A percentile compares a stretch with the other conserved stretches of the same genome.
Conservation (phyloP, 2,329 filamentous ascomycete genomes). For the Monosporascus sp. region DNA sequence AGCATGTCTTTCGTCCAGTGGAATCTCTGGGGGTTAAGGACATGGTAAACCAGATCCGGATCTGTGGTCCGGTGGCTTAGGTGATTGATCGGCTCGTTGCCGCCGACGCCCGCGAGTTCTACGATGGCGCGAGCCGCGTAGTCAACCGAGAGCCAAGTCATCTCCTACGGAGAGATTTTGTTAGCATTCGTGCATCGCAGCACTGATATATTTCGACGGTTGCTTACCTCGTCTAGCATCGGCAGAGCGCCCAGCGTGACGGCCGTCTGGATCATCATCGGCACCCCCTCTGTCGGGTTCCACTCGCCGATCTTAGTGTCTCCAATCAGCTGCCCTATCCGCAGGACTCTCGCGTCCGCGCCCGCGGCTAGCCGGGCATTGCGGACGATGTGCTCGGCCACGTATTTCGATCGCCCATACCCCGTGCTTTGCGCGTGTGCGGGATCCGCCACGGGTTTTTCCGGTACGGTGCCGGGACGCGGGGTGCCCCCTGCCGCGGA, state of each 20-base stretch:
- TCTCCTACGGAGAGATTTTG: not conserved
- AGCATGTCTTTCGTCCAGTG: conserved; percentile 49
- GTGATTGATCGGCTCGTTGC: conserved; percentile 10
- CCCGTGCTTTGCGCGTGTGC: conserved; percentile 42
- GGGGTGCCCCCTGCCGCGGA: conserved; percentile 35
- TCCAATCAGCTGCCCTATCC: conserved; percentile 42
- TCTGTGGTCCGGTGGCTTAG: conserved; percentile 1
- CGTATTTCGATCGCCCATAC: conserved; percentile 45
- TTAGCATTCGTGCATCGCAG: not conserved
- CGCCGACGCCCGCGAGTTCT: conserved; percentile 23
- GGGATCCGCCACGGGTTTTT: conserved; percentile 30
- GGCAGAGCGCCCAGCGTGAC: conserved; percentile 41
- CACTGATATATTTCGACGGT: conserved; percentile 11
- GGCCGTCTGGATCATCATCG: conserved; percentile 42
- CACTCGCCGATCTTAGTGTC: conserved; percentile 40
- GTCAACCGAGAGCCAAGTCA: conserved; percentile 34
- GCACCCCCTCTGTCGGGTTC: conserved; percentile 45
- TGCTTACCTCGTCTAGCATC: conserved; percentile 32
- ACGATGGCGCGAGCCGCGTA: conserved; percentile 28
- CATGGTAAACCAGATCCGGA: conserved; percentile 38
- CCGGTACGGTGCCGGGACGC: conserved; percentile 28
- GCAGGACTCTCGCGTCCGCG: conserved; percentile 31
- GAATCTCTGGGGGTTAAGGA: conserved; percentile 44
- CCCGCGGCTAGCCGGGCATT: conserved; percentile 24
- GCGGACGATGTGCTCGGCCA: conserved; percentile 40